These are phyloP conservation scores for Leccinellum albellum DNA, from an alignment of 768 basidiomycete genomes.

Conservation along the genomic window DNA sequence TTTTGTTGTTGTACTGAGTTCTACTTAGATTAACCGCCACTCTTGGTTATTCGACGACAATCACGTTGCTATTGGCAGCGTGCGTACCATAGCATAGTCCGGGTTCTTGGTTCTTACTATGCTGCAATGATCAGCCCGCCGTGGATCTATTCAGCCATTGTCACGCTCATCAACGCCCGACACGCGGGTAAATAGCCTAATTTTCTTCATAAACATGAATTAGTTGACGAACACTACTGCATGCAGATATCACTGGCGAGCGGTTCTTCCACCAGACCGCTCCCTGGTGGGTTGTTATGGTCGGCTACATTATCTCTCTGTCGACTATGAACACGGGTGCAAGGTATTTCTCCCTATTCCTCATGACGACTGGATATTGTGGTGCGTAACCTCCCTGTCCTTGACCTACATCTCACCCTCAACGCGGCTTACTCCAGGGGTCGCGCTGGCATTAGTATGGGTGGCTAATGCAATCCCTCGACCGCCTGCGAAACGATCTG, in stretches of 20 bases:
- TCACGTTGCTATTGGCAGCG: constrained; percentile 58
- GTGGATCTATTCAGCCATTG: constrained; percentile 52
- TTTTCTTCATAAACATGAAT: background rate
- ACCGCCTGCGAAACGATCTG: constrained; percentile 52
- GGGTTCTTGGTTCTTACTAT: background rate
- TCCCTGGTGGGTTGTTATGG: constrained; percentile 59
- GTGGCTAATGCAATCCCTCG: constrained; percentile 57
- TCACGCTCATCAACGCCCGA: constrained; percentile 53
- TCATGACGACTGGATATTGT: constrained; percentile 57
- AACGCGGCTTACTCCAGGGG: constrained; percentile 24
- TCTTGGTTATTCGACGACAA: constrained; percentile 58
- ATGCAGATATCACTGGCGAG: constrained; percentile 54
- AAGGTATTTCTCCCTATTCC: constrained; percentile 59
- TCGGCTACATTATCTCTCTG: constrained; percentile 60
- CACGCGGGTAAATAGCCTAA: constrained; percentile 40
- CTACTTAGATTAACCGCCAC: constrained; percentile 49
- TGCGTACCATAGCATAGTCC: constrained; percentile 27
- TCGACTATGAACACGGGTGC: constrained; percentile 49
- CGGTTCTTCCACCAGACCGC: constrained; percentile 58
- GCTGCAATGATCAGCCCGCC: constrained; percentile 44
- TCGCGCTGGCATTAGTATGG: constrained; percentile 53
- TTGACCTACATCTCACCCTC: background rate
- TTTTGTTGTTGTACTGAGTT: background rate
- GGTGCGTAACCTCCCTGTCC: constrained; percentile 23
- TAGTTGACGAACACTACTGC: background rate